Conservation (phyloP, 441 rosid genomes). For the Hura crepitans region DNA sequence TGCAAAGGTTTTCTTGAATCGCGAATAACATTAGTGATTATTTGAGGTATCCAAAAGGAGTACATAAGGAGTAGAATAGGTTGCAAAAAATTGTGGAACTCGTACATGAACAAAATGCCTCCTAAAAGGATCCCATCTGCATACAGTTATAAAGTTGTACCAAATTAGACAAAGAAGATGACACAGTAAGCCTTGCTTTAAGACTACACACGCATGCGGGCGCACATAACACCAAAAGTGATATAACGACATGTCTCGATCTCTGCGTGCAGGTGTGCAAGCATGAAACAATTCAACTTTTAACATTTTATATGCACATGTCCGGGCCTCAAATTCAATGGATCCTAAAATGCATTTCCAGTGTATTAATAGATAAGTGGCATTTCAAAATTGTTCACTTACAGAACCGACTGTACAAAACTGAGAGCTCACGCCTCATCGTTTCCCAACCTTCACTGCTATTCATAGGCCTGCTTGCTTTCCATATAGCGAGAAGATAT, state of each 20-base stretch:
- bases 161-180: constrained; percentile 5
- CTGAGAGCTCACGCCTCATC: constrained; percentile 93
- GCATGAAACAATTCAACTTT: neutral
- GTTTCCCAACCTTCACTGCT: constrained; percentile 97
- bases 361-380: neutral
- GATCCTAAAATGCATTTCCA: constrained; percentile 2
- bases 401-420: constrained; percentile 96
- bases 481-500: constrained; percentile 97
- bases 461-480: constrained; percentile 83
- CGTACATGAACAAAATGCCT: constrained; percentile 92
- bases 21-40: constrained; percentile 69
- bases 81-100: constrained; percentile 76
- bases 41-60: constrained; percentile 96
- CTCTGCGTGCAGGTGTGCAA: neutral
- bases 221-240: no score
- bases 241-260: no score
- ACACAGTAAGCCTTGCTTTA: neutral
- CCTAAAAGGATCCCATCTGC: constrained; percentile 98
- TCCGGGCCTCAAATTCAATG: neutral
- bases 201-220: no score
- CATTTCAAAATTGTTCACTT: constrained; percentile 32
- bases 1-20: constrained; percentile 96
- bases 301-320: neutral
- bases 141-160: constrained; percentile 20
- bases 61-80: constrained; percentile 76